Percentiles rank a stretch among this genome's conserved stretches.
phyloP scores from a whole-genome alignment of 2,329 filamentous ascomycete genomes.

The Aspergillus tanneri region DNA sequence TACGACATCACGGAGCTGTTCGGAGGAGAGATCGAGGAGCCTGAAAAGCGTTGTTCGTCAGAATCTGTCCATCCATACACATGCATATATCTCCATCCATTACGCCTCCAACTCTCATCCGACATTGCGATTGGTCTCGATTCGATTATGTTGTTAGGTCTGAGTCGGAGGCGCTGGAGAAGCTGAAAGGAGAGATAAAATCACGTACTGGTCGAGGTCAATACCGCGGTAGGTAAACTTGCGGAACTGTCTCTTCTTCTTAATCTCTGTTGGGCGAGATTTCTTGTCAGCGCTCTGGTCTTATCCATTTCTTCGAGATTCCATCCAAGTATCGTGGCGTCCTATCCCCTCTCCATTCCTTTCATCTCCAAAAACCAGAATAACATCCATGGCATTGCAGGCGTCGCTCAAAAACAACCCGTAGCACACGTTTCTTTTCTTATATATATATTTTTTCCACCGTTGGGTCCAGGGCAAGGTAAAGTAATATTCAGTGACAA shows the following conservation, averaged over 20 bases:
- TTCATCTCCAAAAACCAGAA: background rate
- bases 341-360: background rate
- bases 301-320: conserved; percentile 16
- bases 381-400: no score
- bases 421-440: conserved; percentile 1
- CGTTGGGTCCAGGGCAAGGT: conserved; percentile 14
- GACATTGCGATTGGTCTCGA: conserved; percentile 7
- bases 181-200: conserved; percentile 7
- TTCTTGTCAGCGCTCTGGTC: conserved; percentile 32
- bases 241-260: conserved; percentile 99
- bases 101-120: conserved; percentile 9
- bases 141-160: conserved; percentile 15
- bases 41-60: conserved; percentile 51
- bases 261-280: conserved; percentile 68
- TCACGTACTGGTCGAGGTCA: conserved; percentile 95
- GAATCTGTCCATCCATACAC: conserved; percentile 23
- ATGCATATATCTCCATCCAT: background rate
- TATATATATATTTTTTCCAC: conserved; percentile 3
- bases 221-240: conserved; percentile 99
- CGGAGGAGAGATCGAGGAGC: conserved; percentile 97
- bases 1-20: conserved; percentile 98
- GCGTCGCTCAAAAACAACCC: conserved; percentile 11
- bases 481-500: conserved; percentile 25
- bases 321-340: background rate
- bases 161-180: conserved; percentile 12